These are phyloP conservation scores for Orbilia blumenaviensis DNA, from an alignment of 2,329 filamentous ascomycete genomes.

Conservation along the genomic window DNA sequence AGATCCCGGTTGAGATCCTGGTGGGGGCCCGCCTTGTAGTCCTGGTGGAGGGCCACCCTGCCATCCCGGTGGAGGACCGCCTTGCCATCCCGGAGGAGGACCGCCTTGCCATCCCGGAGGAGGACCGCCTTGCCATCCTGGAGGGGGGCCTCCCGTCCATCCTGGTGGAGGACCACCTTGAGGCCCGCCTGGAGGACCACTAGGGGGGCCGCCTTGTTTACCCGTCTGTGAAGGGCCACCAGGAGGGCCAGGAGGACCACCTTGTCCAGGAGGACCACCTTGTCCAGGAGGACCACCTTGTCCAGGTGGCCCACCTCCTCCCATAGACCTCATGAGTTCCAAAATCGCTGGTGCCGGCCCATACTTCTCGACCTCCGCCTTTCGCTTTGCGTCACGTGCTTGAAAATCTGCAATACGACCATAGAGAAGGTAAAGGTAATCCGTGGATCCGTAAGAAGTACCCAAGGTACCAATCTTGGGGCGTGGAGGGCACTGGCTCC, in stretches of 20 bases:
- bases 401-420: conserved; percentile 82
- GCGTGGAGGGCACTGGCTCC: conserved; percentile 88
- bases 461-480: conserved; percentile 79
- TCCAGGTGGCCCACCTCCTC: conserved; percentile 58
- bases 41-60: conserved; percentile 42
- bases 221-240: conserved; percentile 37
- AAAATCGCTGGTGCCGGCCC: conserved; percentile 48
- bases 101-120: conserved; percentile 37
- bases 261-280: conserved; percentile 26
- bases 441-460: conserved; percentile 85
- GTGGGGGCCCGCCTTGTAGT: conserved; percentile 37
- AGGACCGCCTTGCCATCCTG: conserved; percentile 40
- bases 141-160: conserved; percentile 32
- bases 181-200: conserved; percentile 35
- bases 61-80: conserved; percentile 33
- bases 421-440: conserved; percentile 84
- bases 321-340: conserved; percentile 66
- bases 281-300: conserved; percentile 27
- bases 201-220: too few species aligned
- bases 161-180: conserved; percentile 24
- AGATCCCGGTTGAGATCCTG: conserved; percentile 28
- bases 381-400: conserved; percentile 78
- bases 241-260: conserved; percentile 34
- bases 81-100: conserved; percentile 40
- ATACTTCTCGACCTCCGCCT: conserved; percentile 72